Evolutionary conservation across 768 basidiomycete species (phyloP).

Genomic region (Suillus plorans): DNA sequence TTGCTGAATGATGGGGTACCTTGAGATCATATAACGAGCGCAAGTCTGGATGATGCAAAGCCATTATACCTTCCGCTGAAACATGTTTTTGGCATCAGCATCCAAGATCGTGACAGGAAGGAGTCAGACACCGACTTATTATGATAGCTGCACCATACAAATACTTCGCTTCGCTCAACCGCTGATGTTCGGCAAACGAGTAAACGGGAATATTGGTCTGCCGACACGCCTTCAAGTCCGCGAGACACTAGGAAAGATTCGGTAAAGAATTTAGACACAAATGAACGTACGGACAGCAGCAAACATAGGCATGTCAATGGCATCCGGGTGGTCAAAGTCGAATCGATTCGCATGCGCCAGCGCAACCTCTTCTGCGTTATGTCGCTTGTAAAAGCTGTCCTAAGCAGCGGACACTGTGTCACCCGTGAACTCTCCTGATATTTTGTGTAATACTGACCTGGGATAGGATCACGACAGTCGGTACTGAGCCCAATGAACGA

Average conservation of each 20-base stretch:
- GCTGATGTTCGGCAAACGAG: conserved; percentile 89
- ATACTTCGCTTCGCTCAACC: conserved; percentile 77
- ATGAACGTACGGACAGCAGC: conserved; percentile 53
- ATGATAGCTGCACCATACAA: conserved; percentile 92
- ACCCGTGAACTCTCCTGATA: background rate
- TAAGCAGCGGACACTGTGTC: conserved; percentile 26
- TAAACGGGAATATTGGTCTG: conserved; percentile 92
- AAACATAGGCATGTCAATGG: conserved; percentile 89
- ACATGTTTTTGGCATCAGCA: background rate
- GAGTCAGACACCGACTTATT: conserved; percentile 52
- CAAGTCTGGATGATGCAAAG: conserved; percentile 75
- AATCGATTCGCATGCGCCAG: conserved; percentile 80
- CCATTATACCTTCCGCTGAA: conserved; percentile 88
- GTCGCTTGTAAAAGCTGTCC: conserved; percentile 93
- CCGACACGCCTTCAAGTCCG: conserved; percentile 80
- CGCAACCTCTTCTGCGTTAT: conserved; percentile 73
- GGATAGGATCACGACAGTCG: conserved; percentile 87
- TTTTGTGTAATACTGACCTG: conserved; percentile 47
- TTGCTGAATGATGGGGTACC: conserved; percentile 37
- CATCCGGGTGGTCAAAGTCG: conserved; percentile 91
- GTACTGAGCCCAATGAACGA: conserved; percentile 76
- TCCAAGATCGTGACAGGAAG: background rate
- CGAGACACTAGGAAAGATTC: conserved; percentile 59
- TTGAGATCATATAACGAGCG: conserved; percentile 90
- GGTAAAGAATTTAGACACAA: background rate